phyloP scores from a whole-genome alignment of 192 early-diverging fungal species.

The Physocladia obscura region DNA sequence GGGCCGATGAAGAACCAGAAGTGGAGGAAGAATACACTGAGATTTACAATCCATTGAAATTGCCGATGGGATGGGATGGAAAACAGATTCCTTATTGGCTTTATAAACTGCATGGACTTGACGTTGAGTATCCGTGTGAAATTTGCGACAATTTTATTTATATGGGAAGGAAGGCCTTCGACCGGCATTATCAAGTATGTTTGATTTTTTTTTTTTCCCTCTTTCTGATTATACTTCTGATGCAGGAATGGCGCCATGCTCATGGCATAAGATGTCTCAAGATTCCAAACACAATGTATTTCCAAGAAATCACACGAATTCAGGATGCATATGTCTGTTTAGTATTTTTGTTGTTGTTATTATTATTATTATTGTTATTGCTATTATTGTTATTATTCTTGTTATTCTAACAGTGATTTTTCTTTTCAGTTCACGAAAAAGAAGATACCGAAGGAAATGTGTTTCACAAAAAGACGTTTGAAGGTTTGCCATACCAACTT shows the following conservation, averaged over 20 bases:
- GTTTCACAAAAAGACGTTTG: conserved; percentile 64
- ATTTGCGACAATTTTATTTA: conserved; percentile 95
- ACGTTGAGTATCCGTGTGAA: conserved; percentile 92
- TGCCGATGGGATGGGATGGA: conserved; percentile 96
- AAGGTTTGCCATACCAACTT: conserved; percentile 33
- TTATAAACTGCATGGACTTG: conserved; percentile 94
- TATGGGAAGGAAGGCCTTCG: conserved; percentile 94
- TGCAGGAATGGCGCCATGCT: conserved; percentile 89
- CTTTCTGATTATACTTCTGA: not conserved
- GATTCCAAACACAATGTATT: conserved; percentile 68
- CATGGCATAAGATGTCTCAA: conserved; percentile 91
- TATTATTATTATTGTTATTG: not conserved
- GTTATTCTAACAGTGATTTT: no score
- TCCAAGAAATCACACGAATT: conserved; percentile 53
- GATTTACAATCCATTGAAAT: conserved; percentile 94
- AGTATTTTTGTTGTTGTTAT: conserved; percentile 42
- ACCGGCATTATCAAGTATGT: conserved; percentile 81
- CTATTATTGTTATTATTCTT: not conserved
- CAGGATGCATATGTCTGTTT: conserved; percentile 68
- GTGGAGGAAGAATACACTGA: conserved; percentile 80
- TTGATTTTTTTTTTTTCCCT: not conserved
- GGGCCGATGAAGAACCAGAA: conserved; percentile 60
- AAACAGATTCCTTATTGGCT: conserved; percentile 99
- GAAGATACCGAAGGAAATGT: conserved; percentile 74
- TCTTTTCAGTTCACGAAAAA: conserved; percentile 73